Base-by-base conservation (phyloP, 2,329 filamentous ascomycete genomes). In the Periglandula ipomoeae region DNA sequence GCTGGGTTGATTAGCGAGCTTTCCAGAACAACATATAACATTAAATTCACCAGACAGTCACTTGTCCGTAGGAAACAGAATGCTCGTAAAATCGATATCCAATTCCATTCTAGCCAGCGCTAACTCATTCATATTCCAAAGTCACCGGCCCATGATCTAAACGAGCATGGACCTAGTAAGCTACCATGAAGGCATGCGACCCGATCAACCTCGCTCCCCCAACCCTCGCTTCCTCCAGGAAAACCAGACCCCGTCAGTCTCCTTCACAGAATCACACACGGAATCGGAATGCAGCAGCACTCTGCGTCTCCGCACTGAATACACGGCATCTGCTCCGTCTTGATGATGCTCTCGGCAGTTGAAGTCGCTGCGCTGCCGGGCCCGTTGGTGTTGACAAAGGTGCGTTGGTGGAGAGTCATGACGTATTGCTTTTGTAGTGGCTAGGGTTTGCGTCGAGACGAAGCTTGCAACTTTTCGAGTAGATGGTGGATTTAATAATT, bases 271-370 rank as follows among this genome's bases (percentile, higher is more conserved):
- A 78, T 68, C 8, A 65, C 68, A 53, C 75, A 79, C 20, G 71
- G 70, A 50, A 79, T 75, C 58, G 71, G 70, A 50, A 79, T 75
- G 58, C 75, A 79, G 60, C 75, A 79, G 60, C 75, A 79, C 45
- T 75, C 66, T 54, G 66, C 71, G 34, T 69, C 73, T 53, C 70
- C 73, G 55, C 73, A 76, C 56, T 75, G 68, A 52, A 76, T 65
- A 56, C 74, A 77, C 50, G 67, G 70, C 2, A 71, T 72, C 59
- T 68, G 68, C 20, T 65, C 68, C 7, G 72, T 70, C 65, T 78
- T 78, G 55, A 77, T 58, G 58, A 79, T 74, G 56, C 63, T 71
- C 54, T 71, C 70, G 52, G 72, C 68, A 46, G 72, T 74, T 40
- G 72, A 74, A 1, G 70, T 65, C 27, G 74, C 73, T 4, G 70